Conservation (phyloP, 2,329 filamentous ascomycete species). For the Pezizomycotina sp. region DNA sequence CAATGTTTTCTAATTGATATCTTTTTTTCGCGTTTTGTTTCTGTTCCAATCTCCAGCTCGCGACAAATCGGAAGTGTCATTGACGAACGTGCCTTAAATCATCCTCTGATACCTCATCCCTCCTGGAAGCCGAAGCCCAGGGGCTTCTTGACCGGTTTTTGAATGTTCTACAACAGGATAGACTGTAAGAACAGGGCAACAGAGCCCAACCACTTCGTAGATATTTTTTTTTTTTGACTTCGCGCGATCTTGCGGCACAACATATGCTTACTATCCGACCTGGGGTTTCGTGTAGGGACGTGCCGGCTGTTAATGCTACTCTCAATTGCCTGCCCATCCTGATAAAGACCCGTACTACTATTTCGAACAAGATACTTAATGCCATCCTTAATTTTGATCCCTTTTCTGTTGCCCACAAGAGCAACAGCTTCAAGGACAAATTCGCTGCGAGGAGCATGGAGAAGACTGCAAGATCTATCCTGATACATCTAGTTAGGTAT, state of each 20-base stretch:
- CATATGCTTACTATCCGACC: constrained; percentile 17
- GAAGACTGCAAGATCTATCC: constrained; percentile 68
- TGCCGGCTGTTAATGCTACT: constrained; percentile 74
- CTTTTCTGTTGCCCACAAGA: constrained; percentile 57
- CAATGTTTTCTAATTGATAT: constrained; percentile 18
- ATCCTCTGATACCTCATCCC: constrained; percentile 60
- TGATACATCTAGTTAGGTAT: constrained; percentile 49
- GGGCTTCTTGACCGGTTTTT: constrained; percentile 81
- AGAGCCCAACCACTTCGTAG: too few relatives aligned
- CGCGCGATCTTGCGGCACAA: too few relatives aligned
- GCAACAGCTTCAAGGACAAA: constrained; percentile 60
- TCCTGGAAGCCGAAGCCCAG: constrained; percentile 85
- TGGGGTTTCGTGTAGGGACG: constrained; percentile 44
- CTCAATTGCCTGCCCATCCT: constrained; percentile 74
- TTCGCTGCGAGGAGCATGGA: constrained; percentile 88
- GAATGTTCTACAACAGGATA: constrained; percentile 64
- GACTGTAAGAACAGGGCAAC: constrained; percentile 19
- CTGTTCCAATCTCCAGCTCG: constrained; percentile 44
- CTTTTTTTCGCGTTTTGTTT: constrained; percentile 30
- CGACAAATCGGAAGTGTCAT: constrained; percentile 66
- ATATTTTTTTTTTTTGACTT: too few relatives aligned
- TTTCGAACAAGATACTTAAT: constrained; percentile 70
- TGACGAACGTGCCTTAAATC: constrained; percentile 73
- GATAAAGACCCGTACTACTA: constrained; percentile 62
- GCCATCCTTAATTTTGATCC: constrained; percentile 85